Evolutionary conservation across 257 asterid genomes (phyloP), one percentile per base, ranked within the genome.

Genomic region (Marsdenia floribunda): DNA sequence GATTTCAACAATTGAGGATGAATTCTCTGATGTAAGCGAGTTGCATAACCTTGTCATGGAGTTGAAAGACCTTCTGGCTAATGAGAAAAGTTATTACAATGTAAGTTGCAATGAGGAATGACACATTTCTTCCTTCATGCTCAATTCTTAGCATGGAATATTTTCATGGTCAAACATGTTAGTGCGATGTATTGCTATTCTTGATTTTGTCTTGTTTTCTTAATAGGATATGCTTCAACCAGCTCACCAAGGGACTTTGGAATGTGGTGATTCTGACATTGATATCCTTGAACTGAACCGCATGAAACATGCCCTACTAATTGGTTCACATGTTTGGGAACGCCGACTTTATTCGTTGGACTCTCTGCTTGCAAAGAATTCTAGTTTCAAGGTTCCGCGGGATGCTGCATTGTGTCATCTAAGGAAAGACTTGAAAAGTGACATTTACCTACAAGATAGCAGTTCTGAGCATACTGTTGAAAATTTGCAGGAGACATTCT

Each of bases 261-360:
- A 82, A 40, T 77, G 53, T 24, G 83, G 63, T 63, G 86, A 70
- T 82, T 74, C 77, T 16, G 73, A 82, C 70, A 0, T 86, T 22
- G 96, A 92, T 85, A 89, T 92, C 80, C 94, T 92, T 71, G 96
- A 88, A 80, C 86, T 92, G 26, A 94, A 94, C 81, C 90, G 84
- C 42, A 59, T 89, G 86, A 86, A 95, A 70, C 96, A 86, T 77
- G 88, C 96, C 42, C 95, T 94, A 69, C 60, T 94, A 42, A 75
- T 82, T 59, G 80, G 87, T 80, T 88, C 96, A n/a, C 91, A 78
- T 37, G 80, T 81, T 67, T 94, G 99, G 99, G 89, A 92, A 79
- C 87, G 82, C 5, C 83, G 93, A 60, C 86, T 92, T 22, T 76
- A 73, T 79, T 82, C 85, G 33, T 76, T 94, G 61, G 87, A 88